These are phyloP conservation scores for Lotmaria passim DNA, from an alignment of 208 protist genomes.

Conservation along the genomic window DNA sequence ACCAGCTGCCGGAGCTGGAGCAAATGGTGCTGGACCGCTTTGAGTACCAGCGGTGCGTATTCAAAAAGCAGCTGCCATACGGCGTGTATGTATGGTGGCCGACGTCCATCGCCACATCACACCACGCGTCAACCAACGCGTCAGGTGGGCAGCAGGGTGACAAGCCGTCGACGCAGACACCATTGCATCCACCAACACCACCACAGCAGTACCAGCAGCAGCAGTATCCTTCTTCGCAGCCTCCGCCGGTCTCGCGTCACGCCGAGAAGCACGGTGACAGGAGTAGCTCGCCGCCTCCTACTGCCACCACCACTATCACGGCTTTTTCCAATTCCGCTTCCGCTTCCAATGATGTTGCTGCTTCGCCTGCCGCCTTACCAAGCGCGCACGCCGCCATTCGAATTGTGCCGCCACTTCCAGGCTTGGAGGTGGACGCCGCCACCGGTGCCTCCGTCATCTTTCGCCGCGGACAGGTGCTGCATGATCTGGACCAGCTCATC, in stretches of 20 bases:
- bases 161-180: not conserved
- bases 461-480: conserved; percentile 43
- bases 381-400: not conserved
- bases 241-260: not conserved
- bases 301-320: not conserved
- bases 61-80: conserved; percentile 61
- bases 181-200: not conserved
- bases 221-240: not conserved
- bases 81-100: conserved; percentile 74
- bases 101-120: not conserved
- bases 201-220: no score
- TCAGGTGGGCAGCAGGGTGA: not conserved
- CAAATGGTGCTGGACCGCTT: conserved; percentile 45
- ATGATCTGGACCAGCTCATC: conserved; percentile 63
- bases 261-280: not conserved
- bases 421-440: conserved; percentile 35
- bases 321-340: not conserved
- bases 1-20: conserved; percentile 51
- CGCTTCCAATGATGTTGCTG: no score
- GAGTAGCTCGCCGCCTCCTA: not conserved
- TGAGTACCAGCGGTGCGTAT: conserved; percentile 65
- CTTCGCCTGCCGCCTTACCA: not conserved
- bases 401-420: conserved; percentile 56
- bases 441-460: conserved; percentile 24
- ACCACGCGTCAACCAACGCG: not conserved